Conservation (phyloP, 768 basidiomycete species). For the Suillus subaureus region DNA sequence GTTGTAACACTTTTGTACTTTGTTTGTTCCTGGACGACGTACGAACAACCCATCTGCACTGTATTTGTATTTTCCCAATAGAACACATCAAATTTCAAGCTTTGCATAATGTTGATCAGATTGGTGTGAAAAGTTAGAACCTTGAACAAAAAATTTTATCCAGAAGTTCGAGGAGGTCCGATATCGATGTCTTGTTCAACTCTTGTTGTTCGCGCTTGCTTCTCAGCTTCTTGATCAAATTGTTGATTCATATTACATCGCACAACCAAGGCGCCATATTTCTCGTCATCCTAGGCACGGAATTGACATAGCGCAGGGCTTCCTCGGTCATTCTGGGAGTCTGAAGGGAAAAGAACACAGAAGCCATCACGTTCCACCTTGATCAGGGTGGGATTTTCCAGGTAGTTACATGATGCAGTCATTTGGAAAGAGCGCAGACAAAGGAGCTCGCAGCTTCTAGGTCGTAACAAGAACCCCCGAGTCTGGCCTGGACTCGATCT, state of each 20-base stretch:
- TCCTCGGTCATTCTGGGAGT: background rate
- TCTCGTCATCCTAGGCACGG: background rate
- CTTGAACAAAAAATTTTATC: background rate
- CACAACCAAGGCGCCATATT: background rate
- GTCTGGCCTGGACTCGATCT: background rate
- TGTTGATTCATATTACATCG: background rate
- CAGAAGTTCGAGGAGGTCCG: background rate
- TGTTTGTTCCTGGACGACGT: constrained; percentile 15
- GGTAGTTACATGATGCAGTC: background rate
- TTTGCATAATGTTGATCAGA: background rate
- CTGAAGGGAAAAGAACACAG: background rate
- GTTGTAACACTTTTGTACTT: background rate
- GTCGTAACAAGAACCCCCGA: constrained; percentile 13
- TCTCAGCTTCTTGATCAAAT: background rate
- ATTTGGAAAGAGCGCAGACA: background rate
- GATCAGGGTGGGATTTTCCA: background rate
- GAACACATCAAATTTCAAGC: background rate
- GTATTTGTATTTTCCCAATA: constrained; percentile 12
- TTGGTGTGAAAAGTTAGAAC: background rate
- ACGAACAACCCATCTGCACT: constrained; percentile 16
- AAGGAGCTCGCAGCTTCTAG: constrained; percentile 8
- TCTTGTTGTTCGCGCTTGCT: background rate
- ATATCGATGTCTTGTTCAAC: background rate
- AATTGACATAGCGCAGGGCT: background rate
- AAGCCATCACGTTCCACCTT: background rate